Base-by-base conservation (phyloP, 371 early-diverging fungal genomes). In the Rhizopus sp. region DNA sequence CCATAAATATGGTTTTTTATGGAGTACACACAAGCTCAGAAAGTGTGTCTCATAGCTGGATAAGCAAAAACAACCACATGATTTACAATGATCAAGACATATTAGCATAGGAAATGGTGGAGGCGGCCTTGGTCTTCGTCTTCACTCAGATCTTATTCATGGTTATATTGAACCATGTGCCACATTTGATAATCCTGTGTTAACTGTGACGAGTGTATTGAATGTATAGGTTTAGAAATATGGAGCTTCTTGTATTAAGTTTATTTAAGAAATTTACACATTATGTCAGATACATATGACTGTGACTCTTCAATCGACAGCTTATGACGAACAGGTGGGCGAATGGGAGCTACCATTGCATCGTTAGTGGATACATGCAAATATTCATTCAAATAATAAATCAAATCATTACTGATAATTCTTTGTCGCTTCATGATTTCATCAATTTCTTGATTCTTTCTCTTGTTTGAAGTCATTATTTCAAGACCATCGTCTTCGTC, bases 91-190 rank as follows among this genome's bases (percentile, higher is more conserved):
- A 66, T 39, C 58, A 54, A 17, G 58, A 67, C 9, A 65, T 60
- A 31, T 49, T 75, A 30, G 62, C 68, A 42, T 75, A 17, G 75
- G 75, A 15, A 72, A 72, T 42, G 72, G 75, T 48, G 57, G 70
- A 52, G 75, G 75, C 1, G 52, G 45, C 30, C 66, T 66, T 57
- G 75, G 72, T 4, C 41, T 75, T 10, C 71, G 75, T 72, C 29
- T 75, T 9, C 53, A 75, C 45, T 60, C 64, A 16, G 75, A 75
- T 30, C 35, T 75, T 16, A 59, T 61, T 17, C 75, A 75, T 55
- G 72, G 75, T 8, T 58, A 75, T 54, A 72, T 61, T 2, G 67
- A 75, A n/a, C 39, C 65, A 13, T 71, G 75, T 53, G 63, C 55
- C 13, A 75, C 75, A 1, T 75, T 72, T 50, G 61, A 69, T 48